Base-by-base conservation (phyloP, 202 grass and related monocot species). In the Carex arenaria region DNA sequence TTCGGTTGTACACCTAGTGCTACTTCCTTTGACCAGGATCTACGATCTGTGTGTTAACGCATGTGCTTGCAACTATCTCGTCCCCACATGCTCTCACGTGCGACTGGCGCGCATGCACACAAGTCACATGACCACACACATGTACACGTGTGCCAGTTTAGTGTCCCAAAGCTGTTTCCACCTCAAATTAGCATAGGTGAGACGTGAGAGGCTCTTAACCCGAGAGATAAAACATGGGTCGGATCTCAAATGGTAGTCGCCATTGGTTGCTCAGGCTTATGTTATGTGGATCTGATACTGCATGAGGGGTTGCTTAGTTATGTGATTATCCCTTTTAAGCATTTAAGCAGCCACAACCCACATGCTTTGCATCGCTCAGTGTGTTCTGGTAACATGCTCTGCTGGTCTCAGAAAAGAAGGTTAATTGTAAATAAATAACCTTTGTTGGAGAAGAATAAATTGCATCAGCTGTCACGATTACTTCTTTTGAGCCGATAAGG, bases 301-400 rank as follows among this genome's bases (percentile, higher is more conserved):
- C 65, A 66, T 49, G 38, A 67, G 40, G 42, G 20, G 9, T 52
- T 26, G 70, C 45, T 51, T 53, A n/a, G 67, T 47, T 71, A 43
- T 10, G 67, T 69, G 17, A 7, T 69, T 69, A 56, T 76, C 22
- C 52, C 52, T 57, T 77, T 57, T 66, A 31, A 6, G 26, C 30
- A 59, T 32, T 31, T 75, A 56, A 34, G 43, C 82, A 64, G 32
- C 65, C 52, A 64, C 70, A 47, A 31, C 4, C 36, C 71, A 85
- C 73, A 65, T 77, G 83, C 19, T 42, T 56, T 77, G 83, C 83
- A 67, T 82, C 80, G 80, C 61, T 67, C 43, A 69, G 42, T 69
- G 80, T 82, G 80, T 82, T 82, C 64, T 67, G 80, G 80, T 82
- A 82, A 82, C 80, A 82, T 82, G 80, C 80, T 67, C 62, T 82